Base-by-base conservation (phyloP, 2,329 filamentous ascomycete species). In the Paecilomyces formosus region DNA sequence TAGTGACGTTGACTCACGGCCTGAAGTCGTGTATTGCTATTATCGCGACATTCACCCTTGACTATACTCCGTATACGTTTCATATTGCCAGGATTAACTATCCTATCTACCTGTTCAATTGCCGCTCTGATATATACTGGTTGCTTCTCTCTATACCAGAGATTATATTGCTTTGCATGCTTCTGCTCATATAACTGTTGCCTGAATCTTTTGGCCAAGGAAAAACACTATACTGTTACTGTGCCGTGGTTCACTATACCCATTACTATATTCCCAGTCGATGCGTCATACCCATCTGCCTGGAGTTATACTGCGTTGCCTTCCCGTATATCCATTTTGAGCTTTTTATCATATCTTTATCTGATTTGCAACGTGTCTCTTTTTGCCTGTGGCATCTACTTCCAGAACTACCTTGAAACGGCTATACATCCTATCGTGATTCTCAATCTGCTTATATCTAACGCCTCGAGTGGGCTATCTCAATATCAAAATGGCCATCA, bases 401-500 rank as follows among this genome's bases (percentile, higher is more conserved):
- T 45, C 39, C n/a, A 45, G 8, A 8, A 7, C 35, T 15, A 2
- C 35, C 13, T 39, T 39, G 39, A 6, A 45, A 45, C 39, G 9
- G 39, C 18, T 45, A 45, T 21, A n/a, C 15, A 18, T 45, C 39
- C 15, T 18, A 21, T 45, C n/a, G n/a, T 18, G 39, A n/a, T 9
- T n/a, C n/a, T 18, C 13, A n/a, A n/a, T 39, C 35, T 39, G n/a
- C 18, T 9, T 45, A 45, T 18, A n/a, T 8, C 15, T 8, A 31
- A 31, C 30, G 6, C n/a, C 39, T 45, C 7, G 9, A 9, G n/a
- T 18, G 39, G n/a, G 39, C 9, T 45, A 45, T 6, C 5, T 3
- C 15, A 52, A 28, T 28, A 52, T 12, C 60, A 64, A 57, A 54
- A 73, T 73, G 71, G 63, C 71, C 59, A 66, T 72, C 58, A 72